Evolutionary conservation across 371 early-diverging fungal species (phyloP), one percentile per base, ranked within the genome.

Genomic region (Blakeslea trispora): DNA sequence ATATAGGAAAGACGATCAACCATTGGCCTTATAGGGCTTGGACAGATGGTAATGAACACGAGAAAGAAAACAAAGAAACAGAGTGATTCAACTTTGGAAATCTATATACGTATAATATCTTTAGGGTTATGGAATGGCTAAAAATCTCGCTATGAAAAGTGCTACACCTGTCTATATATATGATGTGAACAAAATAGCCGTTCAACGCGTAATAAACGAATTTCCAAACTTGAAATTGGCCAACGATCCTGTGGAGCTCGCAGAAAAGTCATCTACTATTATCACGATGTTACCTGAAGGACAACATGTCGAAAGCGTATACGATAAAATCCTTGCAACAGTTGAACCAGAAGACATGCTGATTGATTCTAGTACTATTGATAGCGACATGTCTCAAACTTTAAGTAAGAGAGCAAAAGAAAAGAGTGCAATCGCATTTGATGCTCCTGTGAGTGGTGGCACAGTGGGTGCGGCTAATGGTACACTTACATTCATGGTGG

Each of bases 391-490:
- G 15, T 83, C 92, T 0, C 80, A 76, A 19, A 71, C 79, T n/a
- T 84, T 95, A 6, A 85, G 91, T 15, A 71, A 73, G 41, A 68
- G 63, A 8, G 69, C 90, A 21, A 66, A 67, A 37, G 70, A 75
- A 1, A 82, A 82, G 37, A 84, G 86, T 0, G 90, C 80, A 5
- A 74, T 68, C n/a, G 86, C 87, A 18, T 76, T 97, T 22, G 99
- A 98, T 72, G 95, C 97, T 5, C 99, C 99, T 5, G 97, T 98
- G 4, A 94, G 95, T 56, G 98, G 98, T 35, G 96, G 95, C 76
- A 77, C 88, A 15, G 80, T 83, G 52, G 98, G 96, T 31, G 99
- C 99, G 3, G 77, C 90, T 58, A 89, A 86, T 13, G 99, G 90
- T 18, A 94, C 96, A 1, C 75, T 98, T 55, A 96, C 97, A 0